These are phyloP conservation scores for Aspergillus sp. DNA, from an alignment of 2,329 filamentous ascomycete genomes.

Conservation along the genomic window DNA sequence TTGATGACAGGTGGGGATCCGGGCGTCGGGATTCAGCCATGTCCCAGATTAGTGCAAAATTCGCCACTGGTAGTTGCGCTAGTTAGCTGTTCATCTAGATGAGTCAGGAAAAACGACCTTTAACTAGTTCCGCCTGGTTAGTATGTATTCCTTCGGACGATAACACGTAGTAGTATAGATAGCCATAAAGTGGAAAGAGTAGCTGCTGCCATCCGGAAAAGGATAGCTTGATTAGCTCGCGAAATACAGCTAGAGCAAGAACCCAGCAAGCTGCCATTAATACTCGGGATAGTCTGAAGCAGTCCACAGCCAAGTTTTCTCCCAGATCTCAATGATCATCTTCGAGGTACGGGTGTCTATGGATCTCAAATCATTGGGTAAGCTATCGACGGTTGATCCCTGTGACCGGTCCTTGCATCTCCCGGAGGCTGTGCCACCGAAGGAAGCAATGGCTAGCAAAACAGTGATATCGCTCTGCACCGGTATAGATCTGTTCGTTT, in stretches of 20 bases:
- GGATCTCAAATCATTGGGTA: background rate
- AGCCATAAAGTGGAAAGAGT: background rate
- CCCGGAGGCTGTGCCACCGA: background rate
- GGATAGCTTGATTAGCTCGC: background rate
- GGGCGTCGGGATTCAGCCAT: background rate
- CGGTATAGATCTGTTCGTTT: background rate
- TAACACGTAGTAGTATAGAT: no score
- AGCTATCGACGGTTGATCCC: background rate
- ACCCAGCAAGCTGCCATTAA: background rate
- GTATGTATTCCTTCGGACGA: background rate
- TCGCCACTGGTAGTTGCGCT: background rate
- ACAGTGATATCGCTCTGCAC: background rate
- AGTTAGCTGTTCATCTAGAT: background rate
- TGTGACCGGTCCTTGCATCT: slow-evolving; percentile 2
- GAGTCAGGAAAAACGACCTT: background rate
- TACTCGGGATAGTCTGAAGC: background rate
- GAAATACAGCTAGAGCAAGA: background rate
- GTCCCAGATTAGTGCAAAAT: background rate
- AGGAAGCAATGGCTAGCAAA: background rate
- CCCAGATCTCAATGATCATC: background rate
- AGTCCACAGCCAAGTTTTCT: background rate
- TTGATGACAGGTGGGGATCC: slow-evolving; percentile 1
- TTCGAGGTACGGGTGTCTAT: background rate
- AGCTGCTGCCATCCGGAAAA: background rate
- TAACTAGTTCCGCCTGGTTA: no score